phyloP scores from a whole-genome alignment of 495 filamentous ascomycete genomes.

The Penicillium roqueforti region DNA sequence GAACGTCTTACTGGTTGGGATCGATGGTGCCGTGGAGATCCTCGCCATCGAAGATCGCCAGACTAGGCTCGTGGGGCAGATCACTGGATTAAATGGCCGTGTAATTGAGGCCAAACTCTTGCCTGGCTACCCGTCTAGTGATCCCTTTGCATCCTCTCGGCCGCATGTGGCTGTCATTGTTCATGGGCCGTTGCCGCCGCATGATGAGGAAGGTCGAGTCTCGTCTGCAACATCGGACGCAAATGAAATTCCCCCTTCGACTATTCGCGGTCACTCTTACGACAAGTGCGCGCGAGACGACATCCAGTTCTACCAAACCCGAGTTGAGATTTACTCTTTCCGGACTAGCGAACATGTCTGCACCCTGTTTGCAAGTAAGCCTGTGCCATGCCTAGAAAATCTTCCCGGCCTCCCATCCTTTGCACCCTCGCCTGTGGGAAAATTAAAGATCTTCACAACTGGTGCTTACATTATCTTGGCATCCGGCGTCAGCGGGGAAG shows the following conservation, averaged over 20 bases:
- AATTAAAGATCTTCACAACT: constrained; percentile 64
- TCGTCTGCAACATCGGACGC: constrained; percentile 38
- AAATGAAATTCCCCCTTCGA: constrained; percentile 33
- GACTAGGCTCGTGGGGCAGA: constrained; percentile 57
- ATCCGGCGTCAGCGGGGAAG: constrained; percentile 79
- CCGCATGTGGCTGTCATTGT: constrained; percentile 72
- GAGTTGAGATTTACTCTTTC: constrained; percentile 80
- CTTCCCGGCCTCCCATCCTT: constrained; percentile 37
- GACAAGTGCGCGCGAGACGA: constrained; percentile 35
- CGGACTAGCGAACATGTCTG: constrained; percentile 61
- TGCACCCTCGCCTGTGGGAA: constrained; percentile 62
- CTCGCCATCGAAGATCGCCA: constrained; percentile 64
- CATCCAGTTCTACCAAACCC: constrained; percentile 67
- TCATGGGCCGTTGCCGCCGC: constrained; percentile 61
- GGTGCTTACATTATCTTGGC: constrained; percentile 64
- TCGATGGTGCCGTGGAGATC: constrained; percentile 69
- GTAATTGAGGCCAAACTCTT: constrained; percentile 78
- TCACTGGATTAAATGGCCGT: constrained; percentile 73
- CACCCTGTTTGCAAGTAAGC: constrained; percentile 60
- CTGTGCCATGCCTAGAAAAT: constrained; percentile 41
- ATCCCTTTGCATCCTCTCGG: constrained; percentile 37
- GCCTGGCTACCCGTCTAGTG: constrained; percentile 47
- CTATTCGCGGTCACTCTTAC: constrained; percentile 20
- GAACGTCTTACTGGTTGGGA: constrained; percentile 71
- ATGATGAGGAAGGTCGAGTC: constrained; percentile 30